These are phyloP conservation scores for Nitzschia sp. DNA, from an alignment of 108 stramenopile genomes.

Conservation along the genomic window DNA sequence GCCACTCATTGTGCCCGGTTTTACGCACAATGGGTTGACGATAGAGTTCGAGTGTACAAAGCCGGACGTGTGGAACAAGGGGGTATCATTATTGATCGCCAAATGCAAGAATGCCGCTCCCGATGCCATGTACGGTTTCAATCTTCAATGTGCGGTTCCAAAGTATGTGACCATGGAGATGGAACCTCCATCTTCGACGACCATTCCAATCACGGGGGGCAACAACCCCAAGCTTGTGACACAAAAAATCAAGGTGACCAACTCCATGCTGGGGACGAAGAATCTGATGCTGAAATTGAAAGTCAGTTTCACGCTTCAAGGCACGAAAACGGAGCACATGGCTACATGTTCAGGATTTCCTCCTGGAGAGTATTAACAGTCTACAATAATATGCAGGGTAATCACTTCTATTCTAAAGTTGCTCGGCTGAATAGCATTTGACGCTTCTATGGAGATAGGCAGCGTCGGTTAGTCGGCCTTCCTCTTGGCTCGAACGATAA, in stretches of 20 bases:
- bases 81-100: conserved; percentile 71
- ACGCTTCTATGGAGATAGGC: neutral
- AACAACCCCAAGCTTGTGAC: conserved; percentile 76
- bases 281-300: conserved; percentile 96
- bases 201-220: conserved; percentile 70
- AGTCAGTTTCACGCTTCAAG: conserved; percentile 88
- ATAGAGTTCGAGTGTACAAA: conserved; percentile 87
- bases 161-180: conserved; percentile 96
- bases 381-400: neutral
- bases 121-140: conserved; percentile 81
- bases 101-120: conserved; percentile 85
- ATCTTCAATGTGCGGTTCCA: conserved; percentile 95
- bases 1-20: conserved; percentile 61
- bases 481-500: conserved; percentile 82
- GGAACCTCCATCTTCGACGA: conserved; percentile 92
- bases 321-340: conserved; percentile 86
- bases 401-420: neutral
- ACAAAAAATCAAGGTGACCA: conserved; percentile 90
- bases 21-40: conserved; percentile 72
- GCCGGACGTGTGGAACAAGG: conserved; percentile 81
- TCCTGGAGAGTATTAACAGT: conserved; percentile 64
- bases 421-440: too few relatives aligned
- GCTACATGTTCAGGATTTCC: conserved; percentile 88
- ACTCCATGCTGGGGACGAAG: conserved; percentile 90
- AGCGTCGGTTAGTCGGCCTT: conserved; percentile 42